Evolutionary conservation across 345 rosid species (phyloP).

Genomic region (Gossypium australe): DNA sequence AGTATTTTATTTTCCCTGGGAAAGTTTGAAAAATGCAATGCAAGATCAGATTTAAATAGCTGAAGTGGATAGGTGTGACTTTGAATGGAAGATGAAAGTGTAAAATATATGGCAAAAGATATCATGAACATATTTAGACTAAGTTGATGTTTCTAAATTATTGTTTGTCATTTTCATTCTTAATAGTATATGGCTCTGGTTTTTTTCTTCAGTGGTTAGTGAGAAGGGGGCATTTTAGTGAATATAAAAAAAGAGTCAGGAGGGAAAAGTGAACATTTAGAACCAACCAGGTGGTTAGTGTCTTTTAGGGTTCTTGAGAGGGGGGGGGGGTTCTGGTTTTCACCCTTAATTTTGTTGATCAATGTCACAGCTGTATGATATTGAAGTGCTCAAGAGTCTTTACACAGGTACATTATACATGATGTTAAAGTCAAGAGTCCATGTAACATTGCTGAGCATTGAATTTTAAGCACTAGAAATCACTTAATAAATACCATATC

Average conservation of each 20-base stretch:
- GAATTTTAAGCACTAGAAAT: slow-evolving; percentile 1
- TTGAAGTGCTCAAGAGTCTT: neutral
- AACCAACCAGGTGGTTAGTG: neutral
- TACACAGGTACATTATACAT: neutral
- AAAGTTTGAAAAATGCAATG: neutral
- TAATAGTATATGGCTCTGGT: neutral
- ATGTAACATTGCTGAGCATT: neutral
- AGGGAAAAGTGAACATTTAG: neutral
- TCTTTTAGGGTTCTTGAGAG: neutral
- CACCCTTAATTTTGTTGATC: neutral
- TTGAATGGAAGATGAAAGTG: too few species aligned
- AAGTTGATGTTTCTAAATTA: neutral
- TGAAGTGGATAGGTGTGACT: neutral
- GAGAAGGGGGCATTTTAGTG: too few species aligned
- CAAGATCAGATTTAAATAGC: neutral
- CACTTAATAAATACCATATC: neutral
- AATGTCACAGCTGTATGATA: neutral
- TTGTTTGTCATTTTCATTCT: neutral
- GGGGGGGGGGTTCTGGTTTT: neutral
- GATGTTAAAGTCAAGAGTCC: neutral
- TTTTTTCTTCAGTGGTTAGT: neutral
- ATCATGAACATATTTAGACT: neutral
- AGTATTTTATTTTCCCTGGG: neutral
- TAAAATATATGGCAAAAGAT: neutral
- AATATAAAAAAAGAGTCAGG: neutral